phyloP scores from a whole-genome alignment of 2,329 filamentous ascomycete species.

The Epichloe hybrida region DNA sequence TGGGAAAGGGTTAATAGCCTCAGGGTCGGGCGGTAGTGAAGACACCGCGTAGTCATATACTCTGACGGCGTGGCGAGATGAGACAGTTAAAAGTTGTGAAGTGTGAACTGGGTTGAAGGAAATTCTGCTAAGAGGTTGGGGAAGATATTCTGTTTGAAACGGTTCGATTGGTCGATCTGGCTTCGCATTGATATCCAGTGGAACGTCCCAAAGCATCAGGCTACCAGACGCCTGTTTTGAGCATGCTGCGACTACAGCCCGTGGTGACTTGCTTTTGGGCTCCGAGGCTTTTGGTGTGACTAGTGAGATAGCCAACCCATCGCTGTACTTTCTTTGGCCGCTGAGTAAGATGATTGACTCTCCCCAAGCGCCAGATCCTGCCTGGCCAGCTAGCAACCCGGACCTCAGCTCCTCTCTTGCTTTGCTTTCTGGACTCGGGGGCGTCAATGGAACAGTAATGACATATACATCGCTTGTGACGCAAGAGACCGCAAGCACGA shows the following conservation, averaged over 20 bases:
- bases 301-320: conserved; percentile 42
- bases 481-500: conserved; percentile 48
- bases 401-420: conserved; percentile 37
- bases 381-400: conserved; percentile 37
- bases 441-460: conserved; percentile 45
- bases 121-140: conserved; percentile 39
- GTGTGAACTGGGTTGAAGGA: conserved; percentile 47
- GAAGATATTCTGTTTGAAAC: conserved; percentile 48
- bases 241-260: conserved; percentile 46
- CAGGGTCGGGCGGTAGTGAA: conserved; percentile 37
- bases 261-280: conserved; percentile 20
- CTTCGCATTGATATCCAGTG: conserved; percentile 28
- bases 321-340: conserved; percentile 38
- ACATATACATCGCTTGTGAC: conserved; percentile 43
- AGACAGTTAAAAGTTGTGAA: conserved; percentile 44
- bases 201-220: conserved; percentile 44
- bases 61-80: conserved; percentile 41
- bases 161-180: conserved; percentile 25
- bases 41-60: conserved; percentile 48
- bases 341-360: conserved; percentile 41
- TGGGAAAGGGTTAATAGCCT: conserved; percentile 36
- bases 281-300: conserved; percentile 29
- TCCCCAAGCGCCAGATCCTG: conserved; percentile 50
- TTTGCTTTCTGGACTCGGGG: conserved; percentile 47
- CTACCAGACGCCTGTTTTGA: conserved; percentile 45